Base-by-base conservation (phyloP, 129 eudicot species). In the Artemisia tridentata region DNA sequence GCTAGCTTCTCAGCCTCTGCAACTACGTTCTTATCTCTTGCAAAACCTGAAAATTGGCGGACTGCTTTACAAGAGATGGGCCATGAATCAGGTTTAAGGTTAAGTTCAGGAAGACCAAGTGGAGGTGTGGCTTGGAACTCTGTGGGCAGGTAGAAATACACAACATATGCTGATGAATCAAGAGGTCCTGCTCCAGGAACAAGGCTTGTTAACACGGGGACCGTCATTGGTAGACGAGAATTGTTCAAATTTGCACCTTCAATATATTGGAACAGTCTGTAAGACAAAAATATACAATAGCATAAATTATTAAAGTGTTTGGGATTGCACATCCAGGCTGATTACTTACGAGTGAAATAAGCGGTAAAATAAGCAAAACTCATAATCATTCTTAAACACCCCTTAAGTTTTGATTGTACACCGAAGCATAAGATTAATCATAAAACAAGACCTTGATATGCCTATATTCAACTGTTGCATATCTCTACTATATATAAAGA, bases 231-330 rank as follows among this genome's bases (percentile, higher is more conserved):
- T 76, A 92, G 78, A 27, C 96, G 75, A 7, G 98, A 86, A 41
- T 46, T 82, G 91, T 92, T 92, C 68, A 92, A 68, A 69, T 92
- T 92, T 77, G 98, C 96, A 23, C 98, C 98, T 86, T 92, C 79
- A 5, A 84, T 86, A 59, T 65, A 92, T 76, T 92, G 96, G 78
- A 92, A 92, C 64, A 92, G 81, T 78, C 96, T 89, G 85, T 43
- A 48, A 50, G 17, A 55, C 38, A 61, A 64, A 23, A 43, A 67
- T 51, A 38, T 2, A 45, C 13, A 18, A 41, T 38, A 51, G 79
- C 3, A 60, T 23, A 15, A 61, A 61, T 57, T 13, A 3, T 3
- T 12, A 11, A 61, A 4, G 18, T 25, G 31, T 60, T 13, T 38
- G 11, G 11, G 45, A 38, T 38, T 38, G 1, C 8, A 38, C 45